Evolutionary conservation across 768 basidiomycete species (phyloP).

Genomic region (Suillus paluster): DNA sequence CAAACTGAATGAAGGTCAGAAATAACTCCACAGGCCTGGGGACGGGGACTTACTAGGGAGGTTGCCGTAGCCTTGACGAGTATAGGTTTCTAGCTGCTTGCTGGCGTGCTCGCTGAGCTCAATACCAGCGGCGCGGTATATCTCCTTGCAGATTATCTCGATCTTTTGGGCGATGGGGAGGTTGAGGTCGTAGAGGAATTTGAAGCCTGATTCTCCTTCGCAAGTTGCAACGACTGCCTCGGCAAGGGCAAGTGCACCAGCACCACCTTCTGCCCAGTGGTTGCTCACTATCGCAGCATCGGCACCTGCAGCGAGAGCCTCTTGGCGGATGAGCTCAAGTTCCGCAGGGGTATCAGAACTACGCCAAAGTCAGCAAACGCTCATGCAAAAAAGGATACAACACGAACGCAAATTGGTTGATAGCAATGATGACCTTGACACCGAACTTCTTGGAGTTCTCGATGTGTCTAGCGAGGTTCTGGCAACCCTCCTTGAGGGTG

Average conservation of each 20-base stretch:
- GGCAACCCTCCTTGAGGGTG: constrained; percentile 87
- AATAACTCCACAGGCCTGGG: constrained; percentile 10
- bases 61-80: constrained; percentile 81
- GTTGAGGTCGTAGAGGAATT: constrained; percentile 90
- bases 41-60: constrained; percentile 67
- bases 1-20: constrained; percentile 60
- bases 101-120: constrained; percentile 83
- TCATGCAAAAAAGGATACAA: not conserved
- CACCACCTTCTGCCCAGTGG: constrained; percentile 97
- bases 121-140: constrained; percentile 94
- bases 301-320: constrained; percentile 84
- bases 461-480: constrained; percentile 93
- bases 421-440: constrained; percentile 92
- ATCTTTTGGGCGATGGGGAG: constrained; percentile 90
- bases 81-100: constrained; percentile 89
- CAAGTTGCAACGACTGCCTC: constrained; percentile 91
- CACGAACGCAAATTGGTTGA: constrained; percentile 93
- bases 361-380: constrained; percentile 8
- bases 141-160: constrained; percentile 80
- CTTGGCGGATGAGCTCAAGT: constrained; percentile 79
- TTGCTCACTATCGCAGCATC: constrained; percentile 95
- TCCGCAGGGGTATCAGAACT: constrained; percentile 93
- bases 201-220: constrained; percentile 82
- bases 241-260: constrained; percentile 87
- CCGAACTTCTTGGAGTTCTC: constrained; percentile 95